phyloP scores from a whole-genome alignment of 257 asterid genomes.

The Plantago ovata region DNA sequence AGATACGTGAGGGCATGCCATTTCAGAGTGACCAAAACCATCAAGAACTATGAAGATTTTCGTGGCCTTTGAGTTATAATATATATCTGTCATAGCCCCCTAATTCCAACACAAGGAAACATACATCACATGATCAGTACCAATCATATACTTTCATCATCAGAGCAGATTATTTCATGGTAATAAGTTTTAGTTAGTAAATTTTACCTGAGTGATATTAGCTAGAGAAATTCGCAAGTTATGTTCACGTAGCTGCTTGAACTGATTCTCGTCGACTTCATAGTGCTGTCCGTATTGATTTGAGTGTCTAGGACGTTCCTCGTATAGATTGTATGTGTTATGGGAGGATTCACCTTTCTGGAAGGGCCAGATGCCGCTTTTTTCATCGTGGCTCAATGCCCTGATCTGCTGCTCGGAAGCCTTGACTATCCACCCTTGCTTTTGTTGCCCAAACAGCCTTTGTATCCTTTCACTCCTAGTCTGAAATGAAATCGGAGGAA shows the following conservation, averaged over 20 bases:
- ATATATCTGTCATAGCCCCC: conserved; percentile 65
- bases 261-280: conserved; percentile 33
- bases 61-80: conserved; percentile 51
- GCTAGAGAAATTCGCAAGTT: conserved; percentile 39
- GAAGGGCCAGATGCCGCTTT: conserved; percentile 65
- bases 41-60: conserved; percentile 30
- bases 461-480: conserved; percentile 30
- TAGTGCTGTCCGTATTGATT: conserved; percentile 54
- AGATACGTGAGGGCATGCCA: conserved; percentile 69
- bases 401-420: conserved; percentile 57
- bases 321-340: conserved; percentile 32
- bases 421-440: conserved; percentile 42
- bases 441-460: conserved; percentile 44
- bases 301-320: conserved; percentile 27
- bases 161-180: no score
- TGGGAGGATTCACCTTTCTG: conserved; percentile 35
- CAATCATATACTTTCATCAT: no score
- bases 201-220: conserved; percentile 46
- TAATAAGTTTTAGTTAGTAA: not conserved
- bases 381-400: conserved; percentile 43
- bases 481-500: conserved; percentile 12
- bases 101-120: not conserved
- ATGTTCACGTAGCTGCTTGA: conserved; percentile 35
- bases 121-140: no score
- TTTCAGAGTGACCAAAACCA: conserved; percentile 63